Conservation (phyloP, 305 asterid species). For the Solanum chacoense region DNA sequence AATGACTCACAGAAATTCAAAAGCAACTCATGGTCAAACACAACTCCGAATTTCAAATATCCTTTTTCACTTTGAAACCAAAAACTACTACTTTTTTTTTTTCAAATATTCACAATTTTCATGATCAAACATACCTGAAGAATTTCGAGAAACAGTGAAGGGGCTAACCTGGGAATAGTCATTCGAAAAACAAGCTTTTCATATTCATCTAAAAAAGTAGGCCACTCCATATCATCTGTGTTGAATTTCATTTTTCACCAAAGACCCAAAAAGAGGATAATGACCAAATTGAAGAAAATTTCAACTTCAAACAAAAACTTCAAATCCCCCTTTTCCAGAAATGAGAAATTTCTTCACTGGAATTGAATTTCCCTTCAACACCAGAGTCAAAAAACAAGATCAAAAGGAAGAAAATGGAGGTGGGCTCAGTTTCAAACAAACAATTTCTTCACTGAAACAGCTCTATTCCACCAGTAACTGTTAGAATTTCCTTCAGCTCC, state of each 20-base stretch:
- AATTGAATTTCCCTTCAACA: neutral
- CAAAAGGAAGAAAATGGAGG: neutral
- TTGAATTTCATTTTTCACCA: neutral
- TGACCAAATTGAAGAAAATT: too few species aligned
- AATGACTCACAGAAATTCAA: neutral
- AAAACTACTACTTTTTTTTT: too few species aligned
- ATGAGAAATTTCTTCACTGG: neutral
- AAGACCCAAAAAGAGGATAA: neutral
- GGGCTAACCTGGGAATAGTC: conserved; percentile 70
- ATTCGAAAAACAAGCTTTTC: conserved; percentile 80
- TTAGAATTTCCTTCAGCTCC: neutral
- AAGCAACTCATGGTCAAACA: neutral
- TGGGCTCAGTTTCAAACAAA: neutral
- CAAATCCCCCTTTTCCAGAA: neutral
- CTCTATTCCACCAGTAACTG: neutral
- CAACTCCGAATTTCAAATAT: neutral
- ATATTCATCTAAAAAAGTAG: conserved; percentile 65
- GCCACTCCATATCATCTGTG: conserved; percentile 51
- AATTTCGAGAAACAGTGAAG: neutral
- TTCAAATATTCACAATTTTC: neutral
- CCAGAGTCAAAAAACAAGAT: neutral
- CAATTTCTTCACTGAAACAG: neutral
- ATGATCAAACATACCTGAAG: neutral
- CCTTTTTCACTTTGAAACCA: neutral
- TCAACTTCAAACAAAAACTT: neutral